Evolutionary conservation across 148 eudicot species (phyloP).

Genomic region (Rhododendron ferrugineum): DNA sequence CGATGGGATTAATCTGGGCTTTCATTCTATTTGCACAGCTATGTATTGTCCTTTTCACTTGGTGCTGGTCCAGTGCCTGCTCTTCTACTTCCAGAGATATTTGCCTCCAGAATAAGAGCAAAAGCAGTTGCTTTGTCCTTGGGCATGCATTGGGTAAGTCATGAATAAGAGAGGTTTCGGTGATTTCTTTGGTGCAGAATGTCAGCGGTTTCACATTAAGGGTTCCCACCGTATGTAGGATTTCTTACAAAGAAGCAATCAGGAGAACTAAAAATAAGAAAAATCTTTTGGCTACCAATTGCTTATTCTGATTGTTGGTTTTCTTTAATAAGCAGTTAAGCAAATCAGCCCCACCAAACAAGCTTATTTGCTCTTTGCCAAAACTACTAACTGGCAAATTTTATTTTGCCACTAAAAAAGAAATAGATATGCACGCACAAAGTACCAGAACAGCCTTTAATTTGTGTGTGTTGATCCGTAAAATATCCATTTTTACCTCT

Average conservation of each 20-base stretch:
- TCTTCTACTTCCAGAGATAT: constrained; percentile 93
- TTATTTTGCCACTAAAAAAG: not conserved
- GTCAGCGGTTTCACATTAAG: not conserved
- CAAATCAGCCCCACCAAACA: not conserved
- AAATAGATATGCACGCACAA: not conserved
- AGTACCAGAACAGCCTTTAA: not conserved
- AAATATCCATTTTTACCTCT: not conserved
- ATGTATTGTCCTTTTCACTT: constrained; percentile 87
- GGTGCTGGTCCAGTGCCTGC: constrained; percentile 99
- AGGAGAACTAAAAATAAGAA: not conserved
- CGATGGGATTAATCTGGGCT: not conserved
- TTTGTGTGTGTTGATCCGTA: not conserved
- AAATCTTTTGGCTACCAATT: not conserved
- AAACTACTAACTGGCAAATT: not conserved
- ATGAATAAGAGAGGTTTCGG: not conserved
- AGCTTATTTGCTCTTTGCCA: not conserved
- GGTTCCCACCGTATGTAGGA: not conserved
- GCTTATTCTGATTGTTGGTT: not conserved
- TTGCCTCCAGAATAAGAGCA: constrained; percentile 96
- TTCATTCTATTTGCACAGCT: constrained; percentile 35
- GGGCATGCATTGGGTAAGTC: constrained; percentile 97
- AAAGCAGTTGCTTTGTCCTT: constrained; percentile 95
- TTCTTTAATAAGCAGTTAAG: not conserved
- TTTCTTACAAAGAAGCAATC: not conserved
- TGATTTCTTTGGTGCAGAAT: not conserved